phyloP scores from a whole-genome alignment of 192 early-diverging fungal species.

The Mortierella alpina region DNA sequence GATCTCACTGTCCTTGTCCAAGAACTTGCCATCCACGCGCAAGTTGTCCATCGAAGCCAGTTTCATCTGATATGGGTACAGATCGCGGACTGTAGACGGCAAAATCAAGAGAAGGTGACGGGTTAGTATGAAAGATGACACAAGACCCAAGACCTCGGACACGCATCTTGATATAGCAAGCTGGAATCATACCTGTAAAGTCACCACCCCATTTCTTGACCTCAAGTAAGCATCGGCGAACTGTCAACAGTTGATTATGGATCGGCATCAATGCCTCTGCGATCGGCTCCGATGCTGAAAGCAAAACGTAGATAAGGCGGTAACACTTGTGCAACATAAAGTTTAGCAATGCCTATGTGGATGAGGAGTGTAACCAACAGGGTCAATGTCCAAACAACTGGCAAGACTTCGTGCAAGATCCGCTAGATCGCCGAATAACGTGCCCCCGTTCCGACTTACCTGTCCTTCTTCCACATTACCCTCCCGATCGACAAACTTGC shows the following conservation, averaged over 20 bases:
- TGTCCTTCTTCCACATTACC: slow-evolving; percentile 81
- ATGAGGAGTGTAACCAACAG: not conserved
- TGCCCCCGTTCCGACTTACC: slow-evolving; percentile 9
- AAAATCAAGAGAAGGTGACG: not conserved
- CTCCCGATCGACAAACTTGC: slow-evolving; percentile 81
- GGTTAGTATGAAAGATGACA: not conserved
- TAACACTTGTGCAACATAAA: slow-evolving; percentile 88
- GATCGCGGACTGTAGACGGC: slow-evolving; percentile 65
- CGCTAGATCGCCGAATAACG: not conserved
- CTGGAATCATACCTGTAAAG: slow-evolving; percentile 61
- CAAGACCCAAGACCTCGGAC: not conserved
- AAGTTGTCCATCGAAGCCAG: slow-evolving; percentile 83
- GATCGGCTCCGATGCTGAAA: slow-evolving; percentile 83
- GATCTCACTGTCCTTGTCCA: slow-evolving; percentile 81
- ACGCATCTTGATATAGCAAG: not conserved
- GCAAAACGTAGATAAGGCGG: slow-evolving; percentile 83
- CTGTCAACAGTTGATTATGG: slow-evolving; percentile 87
- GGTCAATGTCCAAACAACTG: not conserved
- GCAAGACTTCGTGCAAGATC: not conserved
- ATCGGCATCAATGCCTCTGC: slow-evolving; percentile 85
- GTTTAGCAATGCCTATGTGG: slow-evolving; percentile 67
- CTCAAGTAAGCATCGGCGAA: slow-evolving; percentile 80
- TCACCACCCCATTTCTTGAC: slow-evolving; percentile 86
- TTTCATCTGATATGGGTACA: slow-evolving; percentile 93
- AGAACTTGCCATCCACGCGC: slow-evolving; percentile 87